phyloP scores from a whole-genome alignment of 352 stramenopile species.

The Pythium dissimile region DNA sequence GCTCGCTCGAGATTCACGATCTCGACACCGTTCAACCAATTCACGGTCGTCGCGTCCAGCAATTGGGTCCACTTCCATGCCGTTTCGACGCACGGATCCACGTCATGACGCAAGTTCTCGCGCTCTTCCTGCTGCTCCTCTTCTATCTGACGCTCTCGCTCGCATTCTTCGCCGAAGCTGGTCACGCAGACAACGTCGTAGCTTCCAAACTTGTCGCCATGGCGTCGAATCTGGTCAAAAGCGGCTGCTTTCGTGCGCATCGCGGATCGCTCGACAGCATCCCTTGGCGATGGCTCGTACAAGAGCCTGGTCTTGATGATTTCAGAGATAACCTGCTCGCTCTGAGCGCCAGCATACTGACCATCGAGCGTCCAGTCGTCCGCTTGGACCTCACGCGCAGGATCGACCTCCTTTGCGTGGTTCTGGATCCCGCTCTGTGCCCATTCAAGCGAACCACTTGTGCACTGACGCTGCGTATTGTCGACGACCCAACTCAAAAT shows the following conservation, averaged over 20 bases:
- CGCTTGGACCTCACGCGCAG: conserved; percentile 27
- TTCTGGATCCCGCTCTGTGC: conserved; percentile 74
- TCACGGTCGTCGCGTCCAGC: neutral
- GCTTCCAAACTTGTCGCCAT: conserved; percentile 22
- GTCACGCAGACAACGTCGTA: conserved; percentile 37
- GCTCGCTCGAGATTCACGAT: neutral
- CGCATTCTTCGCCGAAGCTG: conserved; percentile 41
- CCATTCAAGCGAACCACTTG: conserved; percentile 72
- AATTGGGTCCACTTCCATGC: conserved; percentile 17
- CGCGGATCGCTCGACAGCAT: neutral
- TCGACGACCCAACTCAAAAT: conserved; percentile 85
- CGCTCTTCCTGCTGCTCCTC: conserved; percentile 30
- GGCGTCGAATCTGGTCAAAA: conserved; percentile 13
- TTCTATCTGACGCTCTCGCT: conserved; percentile 50
- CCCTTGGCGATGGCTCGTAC: neutral
- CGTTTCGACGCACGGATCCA: conserved; percentile 21
- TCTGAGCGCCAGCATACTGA: conserved; percentile 33
- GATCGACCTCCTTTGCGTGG: conserved; percentile 25
- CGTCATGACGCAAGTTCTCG: conserved; percentile 1
- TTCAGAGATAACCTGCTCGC: conserved; percentile 21
- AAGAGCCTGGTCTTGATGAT: conserved; percentile 20
- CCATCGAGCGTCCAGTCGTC: conserved; percentile 50
- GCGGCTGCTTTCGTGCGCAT: neutral
- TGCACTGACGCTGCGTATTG: conserved; percentile 73
- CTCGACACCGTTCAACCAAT: neutral